Base-by-base conservation (phyloP, 1,139 yeast species). In the Sugiyamaella pinicola region DNA sequence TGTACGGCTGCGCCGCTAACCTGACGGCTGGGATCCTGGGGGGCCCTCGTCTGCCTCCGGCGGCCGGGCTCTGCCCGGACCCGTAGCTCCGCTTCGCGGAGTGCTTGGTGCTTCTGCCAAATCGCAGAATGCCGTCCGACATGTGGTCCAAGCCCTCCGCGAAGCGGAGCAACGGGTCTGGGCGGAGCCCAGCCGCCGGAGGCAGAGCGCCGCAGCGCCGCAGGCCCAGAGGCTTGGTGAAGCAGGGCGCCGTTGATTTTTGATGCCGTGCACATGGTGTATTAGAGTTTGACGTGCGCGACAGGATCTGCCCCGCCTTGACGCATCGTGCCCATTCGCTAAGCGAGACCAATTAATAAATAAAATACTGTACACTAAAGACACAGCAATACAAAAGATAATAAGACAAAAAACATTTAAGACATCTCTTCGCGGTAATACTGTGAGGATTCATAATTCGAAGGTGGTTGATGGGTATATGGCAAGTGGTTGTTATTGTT, bases 401-500 rank as follows among this genome's bases (percentile, higher is more conserved):
- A 40, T 2, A 19, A 43, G 40, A 24, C 17, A 33, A 41, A 26
- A 26, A n/a, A 26, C 31, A 21, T 28, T 37, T 29, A 42, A n/a
- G 52, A 49, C 52, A 49, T 43, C 40, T 44, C 47, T 31, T 47
- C 45, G 7, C 46, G 44, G 17, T 46, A 50, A 24, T 45, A 51
- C 22, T 45, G 51, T 10, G 49, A 45, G 22, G 53, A 13, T 12
- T 43, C 49, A 28, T 44, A 49, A 31, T 44, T 29, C 13, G 42
- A 28, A 6, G 43, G 45, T 13, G 39, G 48, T 33, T 49, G 53
- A n/a, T 21, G 49, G 39, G 40, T 47, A 31, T 47, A 47, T 29
- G 51, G 40, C 49, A 46, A 17, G 34, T 40, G 39, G 13, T 31
- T 22, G 13, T 19, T 19, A 31, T 26, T 28, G 22, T 17, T 26